phyloP scores from a whole-genome alignment of 2,329 filamentous ascomycete genomes.

The Botryotinia convoluta region DNA sequence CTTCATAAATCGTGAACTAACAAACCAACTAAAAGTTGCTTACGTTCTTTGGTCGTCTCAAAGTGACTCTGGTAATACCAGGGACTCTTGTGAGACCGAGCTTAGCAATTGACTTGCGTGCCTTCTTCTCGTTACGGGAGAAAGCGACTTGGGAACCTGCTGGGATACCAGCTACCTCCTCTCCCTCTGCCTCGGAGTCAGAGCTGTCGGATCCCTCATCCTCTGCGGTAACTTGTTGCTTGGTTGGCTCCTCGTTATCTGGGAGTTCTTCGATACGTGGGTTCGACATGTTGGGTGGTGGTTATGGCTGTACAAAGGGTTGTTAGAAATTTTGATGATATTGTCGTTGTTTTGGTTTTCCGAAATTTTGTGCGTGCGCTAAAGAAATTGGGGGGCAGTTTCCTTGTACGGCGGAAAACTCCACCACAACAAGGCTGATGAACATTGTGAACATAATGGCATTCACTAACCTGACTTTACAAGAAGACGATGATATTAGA shows the following conservation, averaged over 20 bases:
- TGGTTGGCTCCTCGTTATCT: constrained; percentile 77
- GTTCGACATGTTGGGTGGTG: constrained; percentile 78
- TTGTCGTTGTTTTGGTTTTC: constrained; percentile 24
- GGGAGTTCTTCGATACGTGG: constrained; percentile 96
- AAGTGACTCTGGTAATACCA: constrained; percentile 96
- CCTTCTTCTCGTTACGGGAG: constrained; percentile 99
- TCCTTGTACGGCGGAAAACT: constrained; percentile 2
- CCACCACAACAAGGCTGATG: constrained; percentile 3
- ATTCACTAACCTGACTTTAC: constrained; percentile 27
- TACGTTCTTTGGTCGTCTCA: constrained; percentile 98
- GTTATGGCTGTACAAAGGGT: constrained; percentile 36
- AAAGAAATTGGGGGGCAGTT: constrained; percentile 14
- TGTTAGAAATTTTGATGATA: constrained; percentile 30
- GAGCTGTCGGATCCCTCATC: constrained; percentile 67
- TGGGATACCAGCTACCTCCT: constrained; percentile 65
- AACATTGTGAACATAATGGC: constrained; percentile 6
- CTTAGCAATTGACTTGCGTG: constrained; percentile 98
- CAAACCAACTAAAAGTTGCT: constrained; percentile 45
- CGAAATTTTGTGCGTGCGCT: constrained; percentile 34
- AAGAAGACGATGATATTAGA: constrained; percentile 21
- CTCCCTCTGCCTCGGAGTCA: constrained; percentile 76
- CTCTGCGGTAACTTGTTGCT: constrained; percentile 68
- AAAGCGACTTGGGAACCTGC: constrained; percentile 86
- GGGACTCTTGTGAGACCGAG: constrained; percentile 93
- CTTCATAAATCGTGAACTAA: background rate